A percentile compares a stretch with the other conserved stretches of the same genome.
Conservation (phyloP, 2,329 filamentous ascomycete species). For the Colletotrichum acutatum region DNA sequence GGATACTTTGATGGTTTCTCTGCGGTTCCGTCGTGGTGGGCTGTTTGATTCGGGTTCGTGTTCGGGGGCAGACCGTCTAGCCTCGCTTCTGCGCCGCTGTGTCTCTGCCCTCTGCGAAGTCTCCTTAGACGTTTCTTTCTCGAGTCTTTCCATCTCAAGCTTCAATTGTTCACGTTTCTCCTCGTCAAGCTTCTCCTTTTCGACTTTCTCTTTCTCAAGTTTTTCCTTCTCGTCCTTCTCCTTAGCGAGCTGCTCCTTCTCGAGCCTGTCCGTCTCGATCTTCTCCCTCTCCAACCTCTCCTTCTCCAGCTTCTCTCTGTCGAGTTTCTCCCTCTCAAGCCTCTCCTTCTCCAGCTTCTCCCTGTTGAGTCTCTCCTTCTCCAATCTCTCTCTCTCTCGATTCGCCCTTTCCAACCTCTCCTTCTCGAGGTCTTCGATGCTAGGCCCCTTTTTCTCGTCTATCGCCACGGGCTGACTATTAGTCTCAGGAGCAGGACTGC, state of each 20-base stretch:
- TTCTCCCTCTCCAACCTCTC: background rate
- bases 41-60: background rate
- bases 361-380: background rate
- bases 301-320: background rate
- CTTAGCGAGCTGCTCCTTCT: background rate
- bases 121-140: background rate
- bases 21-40: background rate
- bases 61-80: background rate
- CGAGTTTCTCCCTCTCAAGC: background rate
- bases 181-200: background rate
- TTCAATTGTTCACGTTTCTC: background rate
- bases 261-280: background rate
- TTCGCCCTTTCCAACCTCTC: background rate
- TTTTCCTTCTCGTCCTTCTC: background rate
- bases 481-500: constrained; percentile 52
- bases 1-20: background rate
- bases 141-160: background rate
- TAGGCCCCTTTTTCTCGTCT: background rate
- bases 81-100: constrained; percentile 6
- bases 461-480: background rate
- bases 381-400: background rate
- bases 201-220: background rate
- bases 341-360: background rate
- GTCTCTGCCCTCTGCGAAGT: background rate
- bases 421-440: background rate